Evolutionary conservation across 441 rosid species (phyloP).

Genomic region (Hura crepitans): DNA sequence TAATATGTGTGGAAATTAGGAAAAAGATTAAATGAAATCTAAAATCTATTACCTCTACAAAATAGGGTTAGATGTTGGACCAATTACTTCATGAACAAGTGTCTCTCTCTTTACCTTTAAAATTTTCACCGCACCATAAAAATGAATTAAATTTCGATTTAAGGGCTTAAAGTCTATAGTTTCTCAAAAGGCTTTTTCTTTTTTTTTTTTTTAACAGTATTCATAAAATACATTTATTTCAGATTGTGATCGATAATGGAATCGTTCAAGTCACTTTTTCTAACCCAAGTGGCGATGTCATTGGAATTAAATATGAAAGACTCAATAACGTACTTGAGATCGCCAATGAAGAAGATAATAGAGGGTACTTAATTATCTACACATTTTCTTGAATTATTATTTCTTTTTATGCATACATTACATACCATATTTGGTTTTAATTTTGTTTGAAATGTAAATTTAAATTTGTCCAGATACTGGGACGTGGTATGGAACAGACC

Average conservation of each 20-base stretch:
- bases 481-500: conserved; percentile 55
- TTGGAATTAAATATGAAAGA: conserved; percentile 41
- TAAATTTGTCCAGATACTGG: conserved; percentile 39
- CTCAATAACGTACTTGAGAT: conserved; percentile 45
- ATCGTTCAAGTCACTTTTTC: conserved; percentile 42
- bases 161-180: too few species aligned
- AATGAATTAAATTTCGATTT: too few species aligned
- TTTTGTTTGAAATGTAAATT: neutral
- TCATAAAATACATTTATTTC: conserved; percentile 4
- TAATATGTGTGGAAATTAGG: neutral
- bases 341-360: conserved; percentile 19
- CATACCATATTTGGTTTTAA: neutral
- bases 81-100: neutral
- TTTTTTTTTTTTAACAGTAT: too few species aligned
- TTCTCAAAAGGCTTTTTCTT: too few species aligned
- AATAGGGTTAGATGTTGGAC: neutral
- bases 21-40: neutral
- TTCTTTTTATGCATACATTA: neutral
- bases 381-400: too few species aligned
- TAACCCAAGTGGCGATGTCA: conserved; percentile 45
- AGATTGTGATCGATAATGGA: conserved; percentile 62
- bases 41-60: neutral
- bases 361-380: conserved; percentile 39
- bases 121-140: too few species aligned
- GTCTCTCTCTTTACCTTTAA: too few species aligned